Base-by-base conservation (phyloP, 352 stramenopile genomes). In the Discostella stelligera region DNA sequence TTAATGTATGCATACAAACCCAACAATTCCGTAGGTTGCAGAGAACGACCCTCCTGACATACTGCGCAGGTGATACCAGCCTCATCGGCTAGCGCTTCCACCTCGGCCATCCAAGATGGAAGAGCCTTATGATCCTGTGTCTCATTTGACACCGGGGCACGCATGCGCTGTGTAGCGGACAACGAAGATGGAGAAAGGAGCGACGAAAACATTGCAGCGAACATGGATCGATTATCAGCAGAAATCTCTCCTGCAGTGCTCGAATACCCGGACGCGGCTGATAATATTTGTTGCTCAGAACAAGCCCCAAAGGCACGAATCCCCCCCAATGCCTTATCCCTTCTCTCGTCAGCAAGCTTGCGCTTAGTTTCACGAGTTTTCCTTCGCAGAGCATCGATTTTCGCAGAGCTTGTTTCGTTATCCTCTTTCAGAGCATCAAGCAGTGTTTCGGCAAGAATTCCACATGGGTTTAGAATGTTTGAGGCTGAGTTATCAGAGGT, bases 1-100 rank as follows among this genome's bases (percentile, higher is more conserved):
- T 90, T 91, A n/a, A 90, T 82, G 52, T 85, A 93, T 18, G 77
- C 82, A 71, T 93, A 93, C 37, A 93, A 52, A 27, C 85, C 88
- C n/a, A 93, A 65, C 21, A 93, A 59, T 64, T 91, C 84, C 7
- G 77, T 81, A 20, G 88, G 86, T 74, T 91, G 84, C 9, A 87
- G 56, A 25, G 68, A 88, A 32, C 82, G 54, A 20, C 88, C 88
- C 71, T 93, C 88, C 71, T 93, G 88, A 70, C 88, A 93, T 25
- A 91, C 79, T 14, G 82, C 75, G 70, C 88, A 93, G 11, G 73
- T 83, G 18, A 91, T 50, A 39, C 85, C 87, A 44, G 63, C 79
- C 77, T 93, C 88, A 39, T 93, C 88, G 55, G 85, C 88, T 62
- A 93, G 81, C 9, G 80, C 80, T 52, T 93, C 88, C 84, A 91